phyloP scores from a whole-genome alignment of 371 early-diverging fungal species.

The Actinomortierella ambigua region DNA sequence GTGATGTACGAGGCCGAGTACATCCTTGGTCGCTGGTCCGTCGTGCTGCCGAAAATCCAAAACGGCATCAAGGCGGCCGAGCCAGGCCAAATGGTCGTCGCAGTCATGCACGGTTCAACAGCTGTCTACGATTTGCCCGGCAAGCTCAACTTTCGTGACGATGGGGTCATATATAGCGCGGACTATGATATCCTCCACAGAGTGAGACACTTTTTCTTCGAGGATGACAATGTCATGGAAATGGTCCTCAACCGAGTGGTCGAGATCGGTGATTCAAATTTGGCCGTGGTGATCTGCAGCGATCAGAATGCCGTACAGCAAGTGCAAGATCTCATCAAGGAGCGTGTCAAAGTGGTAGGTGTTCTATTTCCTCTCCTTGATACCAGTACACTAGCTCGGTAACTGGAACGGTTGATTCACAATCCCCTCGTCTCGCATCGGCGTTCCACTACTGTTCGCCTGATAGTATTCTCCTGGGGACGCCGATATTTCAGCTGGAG shows the following conservation, averaged over 20 bases:
- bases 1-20: constrained; percentile 40
- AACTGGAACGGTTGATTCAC: background rate
- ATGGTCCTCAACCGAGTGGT: constrained; percentile 5
- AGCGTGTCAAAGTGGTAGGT: constrained; percentile 14
- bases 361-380: background rate
- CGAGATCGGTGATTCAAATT: constrained; percentile 11
- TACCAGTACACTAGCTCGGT: background rate
- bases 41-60: constrained; percentile 5
- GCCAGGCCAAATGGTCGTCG: constrained; percentile 23
- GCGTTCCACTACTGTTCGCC: background rate
- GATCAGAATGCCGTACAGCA: background rate
- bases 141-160: constrained; percentile 11
- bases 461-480: background rate
- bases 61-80: constrained; percentile 2
- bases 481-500: constrained; percentile 1
- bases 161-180: constrained; percentile 14
- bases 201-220: constrained; percentile 15
- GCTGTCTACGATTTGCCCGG: constrained; percentile 13
- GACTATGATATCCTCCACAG: constrained; percentile 16
- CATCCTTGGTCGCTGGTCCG: constrained; percentile 2
- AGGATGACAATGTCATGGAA: constrained; percentile 1
- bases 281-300: constrained; percentile 29
- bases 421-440: background rate
- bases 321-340: constrained; percentile 11
- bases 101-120: constrained; percentile 16